These are phyloP conservation scores for Stagonosporopsis vannaccii DNA, from an alignment of 2,329 filamentous ascomycete species.

Conservation along the genomic window DNA sequence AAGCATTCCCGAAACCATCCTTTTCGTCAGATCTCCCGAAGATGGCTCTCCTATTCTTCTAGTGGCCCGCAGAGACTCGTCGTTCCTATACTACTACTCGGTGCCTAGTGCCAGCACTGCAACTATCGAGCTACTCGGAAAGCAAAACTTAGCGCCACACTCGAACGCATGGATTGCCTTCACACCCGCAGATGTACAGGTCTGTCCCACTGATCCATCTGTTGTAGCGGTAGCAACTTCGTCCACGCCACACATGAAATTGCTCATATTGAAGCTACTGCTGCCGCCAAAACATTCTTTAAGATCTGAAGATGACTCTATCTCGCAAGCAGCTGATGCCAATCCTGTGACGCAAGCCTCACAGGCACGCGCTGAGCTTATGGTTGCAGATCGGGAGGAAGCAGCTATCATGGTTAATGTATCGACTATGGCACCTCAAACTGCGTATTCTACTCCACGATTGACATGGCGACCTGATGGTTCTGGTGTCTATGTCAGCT, in stretches of 20 bases:
- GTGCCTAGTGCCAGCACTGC: conserved; percentile 31
- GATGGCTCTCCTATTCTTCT: conserved; percentile 57
- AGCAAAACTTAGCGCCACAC: conserved; percentile 68
- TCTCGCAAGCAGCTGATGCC: conserved; percentile 8
- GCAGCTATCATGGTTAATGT: conserved; percentile 67
- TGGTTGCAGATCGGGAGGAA: conserved; percentile 63
- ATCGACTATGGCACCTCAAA: conserved; percentile 69
- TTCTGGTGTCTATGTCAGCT: conserved; percentile 69
- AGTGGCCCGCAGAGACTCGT: conserved; percentile 65
- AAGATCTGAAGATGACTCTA: conserved; percentile 4
- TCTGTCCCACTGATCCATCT: conserved; percentile 62
- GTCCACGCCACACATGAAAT: conserved; percentile 67
- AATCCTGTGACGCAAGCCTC: conserved; percentile 56
- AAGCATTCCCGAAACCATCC: conserved; percentile 65
- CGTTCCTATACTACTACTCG: conserved; percentile 64
- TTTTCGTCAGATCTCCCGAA: conserved; percentile 61
- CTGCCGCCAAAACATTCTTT: conserved; percentile 52
- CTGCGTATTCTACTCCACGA: conserved; percentile 68
- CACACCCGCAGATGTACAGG: conserved; percentile 64
- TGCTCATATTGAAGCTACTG: conserved; percentile 65
- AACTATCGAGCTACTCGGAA: conserved; percentile 54
- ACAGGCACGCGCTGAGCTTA: conserved; percentile 60
- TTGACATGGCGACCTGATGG: conserved; percentile 69
- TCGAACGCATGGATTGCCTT: conserved; percentile 71
- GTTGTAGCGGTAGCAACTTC: conserved; percentile 68